phyloP scores from a whole-genome alignment of 192 early-diverging fungal species.

The Podila horticola region DNA sequence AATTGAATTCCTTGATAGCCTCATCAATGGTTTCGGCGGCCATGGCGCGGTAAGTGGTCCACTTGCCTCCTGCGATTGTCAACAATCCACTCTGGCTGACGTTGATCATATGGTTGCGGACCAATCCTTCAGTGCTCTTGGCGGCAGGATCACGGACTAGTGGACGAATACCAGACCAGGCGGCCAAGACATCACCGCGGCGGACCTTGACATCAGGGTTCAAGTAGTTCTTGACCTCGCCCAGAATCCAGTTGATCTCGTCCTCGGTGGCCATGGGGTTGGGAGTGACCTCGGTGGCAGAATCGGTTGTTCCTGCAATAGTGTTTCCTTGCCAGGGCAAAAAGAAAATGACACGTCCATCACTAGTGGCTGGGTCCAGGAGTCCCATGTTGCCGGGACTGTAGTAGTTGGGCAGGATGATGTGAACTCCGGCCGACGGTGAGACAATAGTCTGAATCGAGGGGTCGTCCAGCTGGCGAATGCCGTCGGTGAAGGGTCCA shows the following conservation, averaged over 20 bases:
- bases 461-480: constrained; percentile 91
- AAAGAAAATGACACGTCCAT: constrained; percentile 98
- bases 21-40: constrained; percentile 93
- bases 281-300: constrained; percentile 83
- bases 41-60: constrained; percentile 99
- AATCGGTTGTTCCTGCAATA: constrained; percentile 96
- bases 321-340: constrained; percentile 97
- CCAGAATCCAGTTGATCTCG: constrained; percentile 96
- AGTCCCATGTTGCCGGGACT: constrained; percentile 95
- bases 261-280: constrained; percentile 91
- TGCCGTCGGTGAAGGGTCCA: constrained; percentile 83
- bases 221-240: constrained; percentile 92
- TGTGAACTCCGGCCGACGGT: constrained; percentile 92
- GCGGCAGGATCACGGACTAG: constrained; percentile 95
- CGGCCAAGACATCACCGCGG: constrained; percentile 94
- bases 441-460: constrained; percentile 86
- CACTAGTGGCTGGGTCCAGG: constrained; percentile 92
- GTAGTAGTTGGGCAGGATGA: constrained; percentile 96
- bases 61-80: constrained; percentile 98
- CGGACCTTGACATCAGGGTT: constrained; percentile 95
- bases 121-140: constrained; percentile 90
- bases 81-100: constrained; percentile 82
- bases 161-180: constrained; percentile 98
- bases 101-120: constrained; percentile 98
- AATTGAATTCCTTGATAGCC: constrained; percentile 80